Conservation (phyloP, 192 early-diverging fungal species). For the Phycomyces blakesleeanus region DNA sequence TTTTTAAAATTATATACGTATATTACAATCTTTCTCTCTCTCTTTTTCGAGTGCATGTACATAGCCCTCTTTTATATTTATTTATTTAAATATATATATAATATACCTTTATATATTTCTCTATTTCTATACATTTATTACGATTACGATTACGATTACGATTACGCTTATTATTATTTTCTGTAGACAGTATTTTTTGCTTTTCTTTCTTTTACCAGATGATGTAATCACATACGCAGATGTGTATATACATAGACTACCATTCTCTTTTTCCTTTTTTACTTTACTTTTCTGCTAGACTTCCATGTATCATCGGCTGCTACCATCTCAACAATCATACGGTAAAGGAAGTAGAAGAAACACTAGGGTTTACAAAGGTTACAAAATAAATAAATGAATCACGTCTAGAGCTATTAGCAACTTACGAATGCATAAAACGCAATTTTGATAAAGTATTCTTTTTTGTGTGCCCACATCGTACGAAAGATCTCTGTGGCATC, state of each 20-base stretch:
- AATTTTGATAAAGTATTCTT: slow-evolving; percentile 91
- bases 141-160: too few species aligned
- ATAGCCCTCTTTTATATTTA: background rate
- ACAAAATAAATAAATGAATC: background rate
- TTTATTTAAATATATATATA: slow-evolving; percentile 1
- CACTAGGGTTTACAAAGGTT: slow-evolving; percentile 3
- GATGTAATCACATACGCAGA: too few species aligned
- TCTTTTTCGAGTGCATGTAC: background rate
- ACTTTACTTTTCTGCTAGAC: background rate
- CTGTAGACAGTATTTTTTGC: background rate
- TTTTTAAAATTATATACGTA: too few species aligned
- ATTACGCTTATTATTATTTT: too few species aligned
- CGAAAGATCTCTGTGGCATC: slow-evolving; percentile 97
- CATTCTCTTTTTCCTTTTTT: too few species aligned
- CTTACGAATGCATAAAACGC: slow-evolving; percentile 82
- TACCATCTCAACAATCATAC: slow-evolving; percentile 32
- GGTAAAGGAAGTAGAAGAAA: slow-evolving; percentile 90
- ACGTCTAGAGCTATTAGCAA: too few species aligned
- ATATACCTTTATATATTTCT: too few species aligned
- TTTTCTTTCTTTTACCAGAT: too few species aligned
- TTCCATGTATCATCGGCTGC: slow-evolving; percentile 1
- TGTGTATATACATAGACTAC: too few species aligned
- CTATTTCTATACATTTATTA: background rate
- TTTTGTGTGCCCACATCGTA: slow-evolving; percentile 84
- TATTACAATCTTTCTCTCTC: too few species aligned